Percentiles rank a stretch among this genome's conserved stretches.
Conservation (phyloP, 2,329 filamentous ascomycete species). For the Nothophaeocryptopus gaeumannii region DNA sequence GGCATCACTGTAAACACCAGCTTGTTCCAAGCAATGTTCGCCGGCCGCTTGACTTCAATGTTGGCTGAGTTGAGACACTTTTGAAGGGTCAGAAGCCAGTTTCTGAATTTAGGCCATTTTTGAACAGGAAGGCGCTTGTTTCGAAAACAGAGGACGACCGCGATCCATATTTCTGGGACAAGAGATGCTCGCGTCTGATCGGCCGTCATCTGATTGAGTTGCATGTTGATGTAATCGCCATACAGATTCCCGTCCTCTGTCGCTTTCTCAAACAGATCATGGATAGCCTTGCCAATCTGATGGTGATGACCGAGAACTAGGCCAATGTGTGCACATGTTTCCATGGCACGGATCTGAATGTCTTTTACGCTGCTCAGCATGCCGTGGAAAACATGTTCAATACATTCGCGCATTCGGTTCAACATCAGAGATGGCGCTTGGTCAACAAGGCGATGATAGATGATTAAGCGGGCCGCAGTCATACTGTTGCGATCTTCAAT, state of each 20-base stretch:
- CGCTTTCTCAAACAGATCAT: slow-evolving; percentile 58
- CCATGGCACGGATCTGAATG: slow-evolving; percentile 70
- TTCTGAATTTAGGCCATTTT: slow-evolving; percentile 66
- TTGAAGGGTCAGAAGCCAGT: slow-evolving; percentile 77
- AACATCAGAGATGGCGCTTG: slow-evolving; percentile 71
- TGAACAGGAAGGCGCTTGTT: slow-evolving; percentile 57
- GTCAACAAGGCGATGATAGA: slow-evolving; percentile 74
- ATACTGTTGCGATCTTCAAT: slow-evolving; percentile 78
- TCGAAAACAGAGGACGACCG: slow-evolving; percentile 74
- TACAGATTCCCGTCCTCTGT: slow-evolving; percentile 59
- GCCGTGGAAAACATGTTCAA: slow-evolving; percentile 76
- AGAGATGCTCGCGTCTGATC: slow-evolving; percentile 58
- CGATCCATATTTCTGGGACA: slow-evolving; percentile 87
- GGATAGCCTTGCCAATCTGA: slow-evolving; percentile 63
- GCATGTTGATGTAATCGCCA: slow-evolving; percentile 65
- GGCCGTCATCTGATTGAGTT: slow-evolving; percentile 65
- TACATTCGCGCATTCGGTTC: slow-evolving; percentile 68
- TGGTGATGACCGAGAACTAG: slow-evolving; percentile 67
- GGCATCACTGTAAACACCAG: slow-evolving; percentile 72
- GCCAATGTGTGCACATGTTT: slow-evolving; percentile 68
- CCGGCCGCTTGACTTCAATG: slow-evolving; percentile 66
- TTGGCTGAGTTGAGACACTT: slow-evolving; percentile 80
- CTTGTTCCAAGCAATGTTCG: slow-evolving; percentile 81
- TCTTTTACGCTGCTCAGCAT: slow-evolving; percentile 78
- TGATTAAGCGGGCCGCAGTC: slow-evolving; percentile 68